phyloP scores from a whole-genome alignment of 306 rosid genomes.

The Oxytropis ochrocephala region DNA sequence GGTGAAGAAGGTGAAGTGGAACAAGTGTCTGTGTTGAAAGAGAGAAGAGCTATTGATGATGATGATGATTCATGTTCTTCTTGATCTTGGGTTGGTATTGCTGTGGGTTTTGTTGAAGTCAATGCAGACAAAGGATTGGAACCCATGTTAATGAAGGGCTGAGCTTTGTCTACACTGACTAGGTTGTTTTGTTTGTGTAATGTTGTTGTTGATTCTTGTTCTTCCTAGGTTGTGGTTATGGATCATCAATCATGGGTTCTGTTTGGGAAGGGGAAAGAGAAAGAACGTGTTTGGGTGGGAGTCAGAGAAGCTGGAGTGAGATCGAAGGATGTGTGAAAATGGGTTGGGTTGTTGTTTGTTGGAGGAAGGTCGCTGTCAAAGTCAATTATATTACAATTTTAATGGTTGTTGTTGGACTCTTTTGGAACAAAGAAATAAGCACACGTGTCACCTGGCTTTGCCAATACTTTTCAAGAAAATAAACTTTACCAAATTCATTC shows the following conservation, averaged over 20 bases:
- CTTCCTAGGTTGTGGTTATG: background rate
- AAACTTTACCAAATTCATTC: background rate
- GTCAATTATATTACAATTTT: background rate
- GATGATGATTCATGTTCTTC: constrained; percentile 60
- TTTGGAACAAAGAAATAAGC: background rate
- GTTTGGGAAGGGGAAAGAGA: background rate
- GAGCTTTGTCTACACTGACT: background rate
- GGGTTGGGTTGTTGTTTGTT: background rate
- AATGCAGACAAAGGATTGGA: constrained; percentile 37
- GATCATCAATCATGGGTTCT: background rate
- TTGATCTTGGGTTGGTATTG: constrained; percentile 44
- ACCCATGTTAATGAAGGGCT: constrained; percentile 37
- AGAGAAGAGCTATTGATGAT: constrained; percentile 54
- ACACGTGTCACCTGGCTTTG: background rate
- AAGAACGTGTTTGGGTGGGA: background rate
- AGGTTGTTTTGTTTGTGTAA: background rate
- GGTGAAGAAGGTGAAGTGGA: constrained; percentile 23
- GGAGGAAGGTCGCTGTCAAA: constrained; percentile 10
- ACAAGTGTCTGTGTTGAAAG: constrained; percentile 56
- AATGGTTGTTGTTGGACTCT: background rate
- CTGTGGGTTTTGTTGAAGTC: constrained; percentile 33
- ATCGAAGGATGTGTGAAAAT: background rate
- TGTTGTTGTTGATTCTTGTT: background rate
- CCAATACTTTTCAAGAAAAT: background rate
- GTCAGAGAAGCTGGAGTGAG: constrained; percentile 8